Evolutionary conservation across 805 yeast genomes (phyloP), one percentile per base, ranked within the genome.

Genomic region (Suhomyces sp.): DNA sequence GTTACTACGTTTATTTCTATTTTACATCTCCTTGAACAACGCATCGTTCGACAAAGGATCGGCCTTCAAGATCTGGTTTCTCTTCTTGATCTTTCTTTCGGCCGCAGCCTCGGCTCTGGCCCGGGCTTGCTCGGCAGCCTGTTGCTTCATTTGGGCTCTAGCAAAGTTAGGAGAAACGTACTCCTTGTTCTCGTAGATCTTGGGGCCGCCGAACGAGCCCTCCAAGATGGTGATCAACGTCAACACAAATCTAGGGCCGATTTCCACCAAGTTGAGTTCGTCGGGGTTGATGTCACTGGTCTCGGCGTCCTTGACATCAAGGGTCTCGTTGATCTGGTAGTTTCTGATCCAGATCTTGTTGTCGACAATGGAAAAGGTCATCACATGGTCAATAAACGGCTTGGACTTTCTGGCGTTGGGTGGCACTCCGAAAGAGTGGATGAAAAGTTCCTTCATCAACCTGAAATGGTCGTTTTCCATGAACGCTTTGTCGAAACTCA

Each of bases 171-270:
- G 99, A 55, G 97, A 89, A 47, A 94, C 97, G 71, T 89, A 94
- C 72, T 93, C 94, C 77, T 90, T 92, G 77, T 94, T 94, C 67
- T 94, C 98, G 73, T 90, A 94, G 59, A 94, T 91, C 80, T 92
- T 90, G 58, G 98, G 97, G 19, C 99, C 99, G 52, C 97, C 93
- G 64, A 94, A 94, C 1, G 97, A 90, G 47, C 99, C 99, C 76
- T 94, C 98, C 58, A 93, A 79, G 50, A 94, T 84, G 54, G 96
- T 86, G 60, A 94, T 92, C 57, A 87, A 85, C 2, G 98, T 93
- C 76, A 94, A 79, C 33, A 94, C 98, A 59, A 91, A 87, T 70
- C 99, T 83, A 49, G 99, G 99, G 3, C 99, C 99, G 61, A 94
- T 90, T 77, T 94, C 99, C 54, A 94, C 88, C 62, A 94, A 78